Evolutionary conservation across 1,139 yeast species (phyloP).

Genomic region (Candida sp.): DNA sequence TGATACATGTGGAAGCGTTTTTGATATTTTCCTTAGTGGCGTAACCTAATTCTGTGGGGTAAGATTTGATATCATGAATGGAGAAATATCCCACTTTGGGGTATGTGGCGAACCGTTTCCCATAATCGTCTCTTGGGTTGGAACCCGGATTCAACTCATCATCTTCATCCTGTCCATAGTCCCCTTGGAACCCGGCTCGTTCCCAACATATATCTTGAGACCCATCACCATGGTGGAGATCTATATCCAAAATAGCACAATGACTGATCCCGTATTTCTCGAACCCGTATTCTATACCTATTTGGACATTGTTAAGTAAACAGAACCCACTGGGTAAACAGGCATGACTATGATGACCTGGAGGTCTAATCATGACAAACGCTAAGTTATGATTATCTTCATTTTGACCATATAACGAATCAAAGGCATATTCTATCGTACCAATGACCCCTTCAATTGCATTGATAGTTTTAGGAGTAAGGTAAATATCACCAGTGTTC

Average conservation of each 20-base stretch:
- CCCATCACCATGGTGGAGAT: slow-evolving; percentile 92
- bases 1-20: slow-evolving; percentile 76
- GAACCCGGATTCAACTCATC: slow-evolving; percentile 27
- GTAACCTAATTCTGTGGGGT: slow-evolving; percentile 78
- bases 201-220: slow-evolving; percentile 88
- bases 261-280: slow-evolving; percentile 66
- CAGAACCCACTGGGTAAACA: slow-evolving; percentile 88
- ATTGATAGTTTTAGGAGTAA: slow-evolving; percentile 62
- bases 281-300: slow-evolving; percentile 78
- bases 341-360: slow-evolving; percentile 91
- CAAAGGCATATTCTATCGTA: slow-evolving; percentile 72
- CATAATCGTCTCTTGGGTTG: slow-evolving; percentile 47
- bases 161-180: slow-evolving; percentile 44
- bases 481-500: slow-evolving; percentile 83
- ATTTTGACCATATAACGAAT: slow-evolving; percentile 40
- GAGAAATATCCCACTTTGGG: slow-evolving; percentile 84
- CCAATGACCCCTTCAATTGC: slow-evolving; percentile 83
- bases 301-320: slow-evolving; percentile 76
- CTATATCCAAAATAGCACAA: slow-evolving; percentile 81
- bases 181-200: slow-evolving; percentile 60
- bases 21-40: slow-evolving; percentile 70
- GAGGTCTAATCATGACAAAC: slow-evolving; percentile 75
- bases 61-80: slow-evolving; percentile 81
- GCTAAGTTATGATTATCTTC: slow-evolving; percentile 48
- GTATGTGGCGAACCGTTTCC: slow-evolving; percentile 49